phyloP scores from a whole-genome alignment of 306 rosid genomes.

The Mucuna pruriens region DNA sequence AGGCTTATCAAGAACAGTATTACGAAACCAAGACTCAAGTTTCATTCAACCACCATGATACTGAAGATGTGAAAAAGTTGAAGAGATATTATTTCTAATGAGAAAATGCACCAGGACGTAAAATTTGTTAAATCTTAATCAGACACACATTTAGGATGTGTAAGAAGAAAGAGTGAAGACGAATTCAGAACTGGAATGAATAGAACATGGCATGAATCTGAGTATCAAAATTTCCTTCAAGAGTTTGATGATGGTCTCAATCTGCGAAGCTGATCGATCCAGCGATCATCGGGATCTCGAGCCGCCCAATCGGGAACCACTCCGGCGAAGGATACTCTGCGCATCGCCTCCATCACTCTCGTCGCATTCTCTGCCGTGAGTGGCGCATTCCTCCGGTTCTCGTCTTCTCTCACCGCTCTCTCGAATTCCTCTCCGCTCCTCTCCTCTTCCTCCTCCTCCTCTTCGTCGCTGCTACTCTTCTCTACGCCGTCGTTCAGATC shows the following conservation, averaged over 20 bases:
- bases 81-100: neutral
- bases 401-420: conserved; percentile 74
- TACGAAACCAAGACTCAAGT: neutral
- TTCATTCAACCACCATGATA: neutral
- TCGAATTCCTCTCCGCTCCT: conserved; percentile 50
- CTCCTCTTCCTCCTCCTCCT: conserved; percentile 46
- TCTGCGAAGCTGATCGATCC: conserved; percentile 77
- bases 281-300: conserved; percentile 62
- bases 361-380: conserved; percentile 73
- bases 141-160: neutral
- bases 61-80: neutral
- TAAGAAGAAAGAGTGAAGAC: neutral
- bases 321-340: conserved; percentile 72
- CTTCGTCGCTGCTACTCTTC: conserved; percentile 49
- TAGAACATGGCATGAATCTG: neutral
- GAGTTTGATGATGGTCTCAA: conserved; percentile 45
- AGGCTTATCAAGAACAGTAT: neutral
- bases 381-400: conserved; percentile 72
- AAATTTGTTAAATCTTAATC: neutral
- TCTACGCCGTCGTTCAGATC: conserved; percentile 54
- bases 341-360: conserved; percentile 91
- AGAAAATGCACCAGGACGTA: no score
- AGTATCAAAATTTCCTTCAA: conserved; percentile 14
- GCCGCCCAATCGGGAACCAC: conserved; percentile 74
- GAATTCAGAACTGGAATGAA: conserved; percentile 1